Percentiles rank a stretch among this genome's conserved stretches.
phyloP scores from a whole-genome alignment of 202 grass and related monocot species.

The Saccharum hybrid region DNA sequence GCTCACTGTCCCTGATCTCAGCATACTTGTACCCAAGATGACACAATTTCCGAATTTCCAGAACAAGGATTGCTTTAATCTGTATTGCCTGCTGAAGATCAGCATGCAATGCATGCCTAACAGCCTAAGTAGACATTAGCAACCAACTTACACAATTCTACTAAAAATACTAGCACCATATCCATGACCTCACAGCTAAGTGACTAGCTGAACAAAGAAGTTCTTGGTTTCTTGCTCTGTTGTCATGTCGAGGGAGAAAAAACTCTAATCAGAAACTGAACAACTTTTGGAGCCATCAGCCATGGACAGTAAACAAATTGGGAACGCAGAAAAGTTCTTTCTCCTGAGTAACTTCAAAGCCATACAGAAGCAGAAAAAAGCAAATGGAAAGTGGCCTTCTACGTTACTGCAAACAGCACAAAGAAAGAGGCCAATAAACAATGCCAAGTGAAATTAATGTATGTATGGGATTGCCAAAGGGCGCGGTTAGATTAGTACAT shows the following conservation, averaged over 20 bases:
- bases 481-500: neutral
- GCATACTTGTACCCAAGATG: too few relatives aligned
- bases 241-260: neutral
- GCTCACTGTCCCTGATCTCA: neutral
- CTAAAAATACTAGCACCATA: neutral
- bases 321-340: conserved; percentile 25
- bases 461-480: conserved; percentile 4
- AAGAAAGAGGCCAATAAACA: conserved; percentile 42
- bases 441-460: conserved; percentile 14
- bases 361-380: conserved; percentile 20
- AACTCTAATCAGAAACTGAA: neutral
- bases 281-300: neutral
- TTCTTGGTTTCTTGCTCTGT: neutral
- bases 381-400: conserved; percentile 35
- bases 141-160: conserved; percentile 14
- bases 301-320: conserved; percentile 3
- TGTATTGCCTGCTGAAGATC: conserved; percentile 16
- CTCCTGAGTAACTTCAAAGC: conserved; percentile 23
- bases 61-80: neutral
- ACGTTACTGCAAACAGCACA: conserved; percentile 39
- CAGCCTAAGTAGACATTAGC: neutral
- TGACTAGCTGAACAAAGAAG: neutral
- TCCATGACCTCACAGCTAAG: neutral
- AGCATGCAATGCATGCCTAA: too few relatives aligned
- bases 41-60: neutral